These are phyloP conservation scores for Metrosideros polymorpha DNA, from an alignment of 441 rosid genomes.

Conservation along the genomic window DNA sequence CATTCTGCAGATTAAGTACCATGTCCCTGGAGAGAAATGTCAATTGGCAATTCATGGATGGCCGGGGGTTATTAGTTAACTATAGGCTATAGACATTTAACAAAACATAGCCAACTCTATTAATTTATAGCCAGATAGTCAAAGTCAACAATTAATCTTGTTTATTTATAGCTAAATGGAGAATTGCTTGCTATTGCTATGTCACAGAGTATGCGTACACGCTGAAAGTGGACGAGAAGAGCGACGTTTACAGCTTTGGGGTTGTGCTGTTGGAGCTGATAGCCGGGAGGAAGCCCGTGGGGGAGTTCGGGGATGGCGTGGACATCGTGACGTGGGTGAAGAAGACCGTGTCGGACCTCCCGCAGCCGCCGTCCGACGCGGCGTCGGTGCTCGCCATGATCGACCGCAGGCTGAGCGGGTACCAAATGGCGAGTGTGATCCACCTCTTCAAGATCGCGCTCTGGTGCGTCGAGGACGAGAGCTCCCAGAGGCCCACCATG, in stretches of 20 bases:
- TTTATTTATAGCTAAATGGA: not conserved
- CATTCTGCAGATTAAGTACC: not conserved
- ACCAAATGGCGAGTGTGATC: conserved; percentile 37
- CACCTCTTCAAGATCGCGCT: conserved; percentile 68
- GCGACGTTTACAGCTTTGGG: conserved; percentile 91
- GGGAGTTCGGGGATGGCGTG: conserved; percentile 88
- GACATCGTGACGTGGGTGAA: conserved; percentile 90
- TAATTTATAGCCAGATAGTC: too few species aligned
- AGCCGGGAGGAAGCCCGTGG: conserved; percentile 78
- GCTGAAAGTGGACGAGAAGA: conserved; percentile 79
- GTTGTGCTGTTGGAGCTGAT: conserved; percentile 77
- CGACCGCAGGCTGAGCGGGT: conserved; percentile 58
- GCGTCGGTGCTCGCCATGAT: conserved; percentile 49
- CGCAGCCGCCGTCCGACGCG: conserved; percentile 51
- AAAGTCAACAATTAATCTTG: not conserved
- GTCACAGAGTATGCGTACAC: conserved; percentile 83
- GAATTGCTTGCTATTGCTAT: not conserved
- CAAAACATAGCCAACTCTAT: not conserved
- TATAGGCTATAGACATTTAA: not conserved
- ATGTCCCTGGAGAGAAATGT: not conserved
- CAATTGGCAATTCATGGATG: conserved; percentile 1
- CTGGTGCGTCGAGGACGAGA: conserved; percentile 71
- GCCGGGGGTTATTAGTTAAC: not conserved
- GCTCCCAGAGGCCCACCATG: conserved; percentile 70
- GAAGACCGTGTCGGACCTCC: conserved; percentile 45